Base-by-base conservation (phyloP, 2,329 filamentous ascomycete genomes). In the Stylonectria norvegica region DNA sequence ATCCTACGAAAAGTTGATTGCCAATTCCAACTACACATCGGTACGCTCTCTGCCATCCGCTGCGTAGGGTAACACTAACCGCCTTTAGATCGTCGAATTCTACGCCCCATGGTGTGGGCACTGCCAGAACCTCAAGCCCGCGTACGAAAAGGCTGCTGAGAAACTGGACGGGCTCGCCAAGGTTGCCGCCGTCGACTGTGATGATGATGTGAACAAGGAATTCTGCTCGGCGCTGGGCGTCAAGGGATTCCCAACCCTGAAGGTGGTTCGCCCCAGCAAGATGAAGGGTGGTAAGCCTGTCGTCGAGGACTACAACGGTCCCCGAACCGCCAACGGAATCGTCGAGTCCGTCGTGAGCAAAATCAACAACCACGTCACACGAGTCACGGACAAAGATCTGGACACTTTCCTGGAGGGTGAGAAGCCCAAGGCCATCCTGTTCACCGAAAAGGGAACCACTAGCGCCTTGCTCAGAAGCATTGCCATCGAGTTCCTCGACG, bases 41-140 rank as follows among this genome's bases (percentile, higher is more conserved):
- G 90, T 95, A 78, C 64, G 83, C 62, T 14, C 2, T 3, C 8
- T 6, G 4, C 11, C 4, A 16, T n/a, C 37, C 18, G 2, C 4
- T 18, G 28, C 31, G n/a, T n/a, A n/a, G n/a, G n/a, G n/a, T n/a
- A n/a, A n/a, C 38, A 37, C 34, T 41, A 42, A 34, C n/a, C 6
- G 20, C 20, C 29, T 32, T 5, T 51, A 82, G 76, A 76, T 81
- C 32, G 69, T 81, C 62, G 88, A 90, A 68, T 97, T 97, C 76
- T 97, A 95, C 60, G 91, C 91, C 7, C 91, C 91, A 17, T 97
- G 91, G 91, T 97, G 93, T 59, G 93, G 91, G 29, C 93, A 97
- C 69, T 98, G 93, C 72, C 79, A 95, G 69, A 96, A 86, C 68
- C 84, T 98, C 58, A 90, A 96, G 69, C 91, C 90, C 3, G 87